Base-by-base conservation (phyloP, 2,329 filamentous ascomycete species). In the Fonsecaea erecta region DNA sequence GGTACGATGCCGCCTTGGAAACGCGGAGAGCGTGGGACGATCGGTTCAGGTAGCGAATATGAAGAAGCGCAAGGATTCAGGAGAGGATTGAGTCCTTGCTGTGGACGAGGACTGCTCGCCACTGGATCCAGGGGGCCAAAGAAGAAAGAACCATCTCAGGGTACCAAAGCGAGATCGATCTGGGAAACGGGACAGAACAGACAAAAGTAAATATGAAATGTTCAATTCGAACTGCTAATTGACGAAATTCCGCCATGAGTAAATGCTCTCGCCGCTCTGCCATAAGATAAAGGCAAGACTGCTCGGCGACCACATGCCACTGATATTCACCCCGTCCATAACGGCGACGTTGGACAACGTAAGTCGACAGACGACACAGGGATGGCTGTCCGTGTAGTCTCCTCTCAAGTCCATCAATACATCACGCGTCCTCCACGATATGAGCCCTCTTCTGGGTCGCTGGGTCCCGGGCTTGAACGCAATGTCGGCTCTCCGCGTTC, bases 1-100 rank as follows among this genome's bases (percentile, higher is more conserved):
- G 52, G 26, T 53, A 32, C n/a, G 52, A 53, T n/a, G 52, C 52
- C 28, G 52, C 52, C 28, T n/a, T 18, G 26, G 52, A 34, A 28
- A 32, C 12, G 4, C 52, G 52, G 12, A 53, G 28, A 14, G 52
- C 16, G 2, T 53, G 52, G 28, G 6, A 8, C 2, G 32, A 18
- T 26, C 32, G 9, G 6, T 53, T 53, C 11, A 28, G 52, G n/a
- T 18, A 24, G 52, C 18, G 52, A 30, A 30, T 9, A 26, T 18
- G 9, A 12, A 12, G 43, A 48, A 8, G 4, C 3, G 43, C 28
- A 3, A 30, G 3, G 28, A 4, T 30, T 46, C 18, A 9, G 7
- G 8, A 14, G 18, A 24, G 8, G 18, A 24, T 26, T 24, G 43
- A 48, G 16, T 40, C 2, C 18, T 3, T 6, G 11, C 5, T 40